phyloP scores from a whole-genome alignment of 257 asterid genomes.

The Penstemon eatonii region DNA sequence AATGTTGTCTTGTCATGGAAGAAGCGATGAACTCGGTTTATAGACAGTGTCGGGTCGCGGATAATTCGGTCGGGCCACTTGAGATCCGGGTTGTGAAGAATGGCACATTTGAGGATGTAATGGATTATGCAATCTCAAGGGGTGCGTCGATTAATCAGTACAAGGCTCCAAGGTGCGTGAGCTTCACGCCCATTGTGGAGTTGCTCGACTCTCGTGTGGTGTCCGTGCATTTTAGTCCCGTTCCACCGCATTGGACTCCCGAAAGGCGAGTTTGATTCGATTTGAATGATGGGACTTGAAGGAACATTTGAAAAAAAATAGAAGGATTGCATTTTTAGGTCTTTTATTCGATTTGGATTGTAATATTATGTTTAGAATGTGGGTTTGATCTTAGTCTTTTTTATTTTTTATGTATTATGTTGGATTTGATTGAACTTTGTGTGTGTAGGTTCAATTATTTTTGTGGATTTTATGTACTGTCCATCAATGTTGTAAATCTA shows the following conservation, averaged over 20 bases:
- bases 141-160: constrained; percentile 89
- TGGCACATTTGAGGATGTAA: constrained; percentile 79
- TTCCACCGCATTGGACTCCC: constrained; percentile 65
- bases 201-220: constrained; percentile 65
- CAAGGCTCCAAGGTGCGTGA: constrained; percentile 86
- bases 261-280: constrained; percentile 38
- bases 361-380: constrained; percentile 1
- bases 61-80: constrained; percentile 73
- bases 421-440: not conserved
- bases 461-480: no score
- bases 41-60: constrained; percentile 72
- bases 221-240: constrained; percentile 63
- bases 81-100: constrained; percentile 70
- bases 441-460: not conserved
- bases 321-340: not conserved
- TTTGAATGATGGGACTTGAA: not conserved
- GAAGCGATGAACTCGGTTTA: constrained; percentile 73
- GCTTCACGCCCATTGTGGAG: constrained; percentile 64
- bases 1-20: constrained; percentile 63
- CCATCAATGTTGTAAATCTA: no score
- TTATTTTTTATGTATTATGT: not conserved
- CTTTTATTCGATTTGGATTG: not conserved
- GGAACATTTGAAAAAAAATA: not conserved
- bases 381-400: not conserved
- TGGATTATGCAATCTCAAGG: constrained; percentile 81